Conservation (phyloP, 345 rosid genomes). For the Physaria fendleri region DNA sequence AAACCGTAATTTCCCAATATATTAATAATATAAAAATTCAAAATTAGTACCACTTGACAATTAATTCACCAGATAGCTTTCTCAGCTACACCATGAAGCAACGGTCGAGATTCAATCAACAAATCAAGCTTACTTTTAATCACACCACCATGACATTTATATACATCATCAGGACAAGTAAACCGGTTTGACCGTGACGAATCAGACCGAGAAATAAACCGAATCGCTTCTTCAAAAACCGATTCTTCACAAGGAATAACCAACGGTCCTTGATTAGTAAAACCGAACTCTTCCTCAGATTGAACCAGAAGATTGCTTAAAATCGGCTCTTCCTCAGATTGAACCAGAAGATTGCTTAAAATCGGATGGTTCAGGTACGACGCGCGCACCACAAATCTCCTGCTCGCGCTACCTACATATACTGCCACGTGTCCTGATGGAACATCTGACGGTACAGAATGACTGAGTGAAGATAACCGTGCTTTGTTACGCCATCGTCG, state of each 20-base stretch:
- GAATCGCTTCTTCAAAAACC: conserved; percentile 70
- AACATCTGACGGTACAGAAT: conserved; percentile 62
- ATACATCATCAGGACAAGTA: conserved; percentile 48
- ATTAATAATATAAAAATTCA: background rate
- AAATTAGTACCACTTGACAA: conserved; percentile 17
- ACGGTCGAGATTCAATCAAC: conserved; percentile 72
- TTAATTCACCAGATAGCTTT: conserved; percentile 44
- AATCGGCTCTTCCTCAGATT: conserved; percentile 90
- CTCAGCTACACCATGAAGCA: conserved; percentile 53
- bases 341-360: conserved; percentile 58
- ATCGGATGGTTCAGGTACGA: conserved; percentile 86
- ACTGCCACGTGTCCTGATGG: conserved; percentile 93
- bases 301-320: conserved; percentile 57
- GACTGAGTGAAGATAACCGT: conserved; percentile 50
- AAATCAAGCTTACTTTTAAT: conserved; percentile 40
- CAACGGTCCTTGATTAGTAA: conserved; percentile 69
- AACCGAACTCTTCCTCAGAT: conserved; percentile 92
- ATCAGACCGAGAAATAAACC: conserved; percentile 60
- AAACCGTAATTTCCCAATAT: background rate
- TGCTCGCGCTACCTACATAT: conserved; percentile 53
- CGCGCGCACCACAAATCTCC: conserved; percentile 83
- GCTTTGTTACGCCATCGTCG: conserved; percentile 90
- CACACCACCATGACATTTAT: conserved; percentile 43
- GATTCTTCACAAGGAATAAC: conserved; percentile 87
- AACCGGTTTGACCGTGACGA: conserved; percentile 41